Evolutionary conservation across 2,329 filamentous ascomycete genomes (phyloP).

Genomic region (Diaporthe sp.): DNA sequence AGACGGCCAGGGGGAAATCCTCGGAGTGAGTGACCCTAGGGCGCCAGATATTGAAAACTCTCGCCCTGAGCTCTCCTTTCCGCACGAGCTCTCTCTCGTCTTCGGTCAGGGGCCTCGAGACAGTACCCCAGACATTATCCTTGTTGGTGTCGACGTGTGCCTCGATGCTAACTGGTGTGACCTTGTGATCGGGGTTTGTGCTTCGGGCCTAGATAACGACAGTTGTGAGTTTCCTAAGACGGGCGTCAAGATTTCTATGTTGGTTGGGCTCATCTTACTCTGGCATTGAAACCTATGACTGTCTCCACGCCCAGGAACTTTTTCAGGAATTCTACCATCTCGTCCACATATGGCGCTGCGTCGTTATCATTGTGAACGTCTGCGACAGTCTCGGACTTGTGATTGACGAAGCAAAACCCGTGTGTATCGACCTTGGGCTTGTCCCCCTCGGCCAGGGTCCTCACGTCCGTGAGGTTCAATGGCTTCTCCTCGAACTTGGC

Average conservation of each 20-base stretch:
- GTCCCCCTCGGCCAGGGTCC: constrained; percentile 15
- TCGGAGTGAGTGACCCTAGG: constrained; percentile 25
- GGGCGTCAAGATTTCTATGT: too few species aligned
- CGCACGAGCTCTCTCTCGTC: constrained; percentile 24
- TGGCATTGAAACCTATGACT: constrained; percentile 31
- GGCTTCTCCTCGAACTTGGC: constrained; percentile 30
- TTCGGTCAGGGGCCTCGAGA: constrained; percentile 25
- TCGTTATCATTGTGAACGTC: constrained; percentile 15
- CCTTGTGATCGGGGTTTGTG: constrained; percentile 25
- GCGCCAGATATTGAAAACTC: constrained; percentile 34
- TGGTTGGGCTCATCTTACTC: constrained; percentile 1
- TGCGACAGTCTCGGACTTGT: constrained; percentile 7
- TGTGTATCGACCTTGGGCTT: constrained; percentile 29
- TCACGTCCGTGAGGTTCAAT: constrained; percentile 28
- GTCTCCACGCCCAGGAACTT: constrained; percentile 4
- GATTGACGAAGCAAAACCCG: constrained; percentile 22
- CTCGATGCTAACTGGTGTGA: constrained; percentile 28
- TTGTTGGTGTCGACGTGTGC: constrained; percentile 33
- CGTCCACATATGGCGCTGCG: constrained; percentile 22
- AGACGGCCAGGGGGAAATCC: constrained; percentile 30
- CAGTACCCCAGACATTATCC: constrained; percentile 23
- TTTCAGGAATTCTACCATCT: constrained; percentile 17
- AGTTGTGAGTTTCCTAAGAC: neutral
- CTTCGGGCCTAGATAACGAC: constrained; percentile 13
- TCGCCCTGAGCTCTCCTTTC: constrained; percentile 25